A percentile compares a stretch with the other conserved stretches of the same genome.
Conservation (phyloP, 305 asterid genomes). For the Fraxinus sp. region DNA sequence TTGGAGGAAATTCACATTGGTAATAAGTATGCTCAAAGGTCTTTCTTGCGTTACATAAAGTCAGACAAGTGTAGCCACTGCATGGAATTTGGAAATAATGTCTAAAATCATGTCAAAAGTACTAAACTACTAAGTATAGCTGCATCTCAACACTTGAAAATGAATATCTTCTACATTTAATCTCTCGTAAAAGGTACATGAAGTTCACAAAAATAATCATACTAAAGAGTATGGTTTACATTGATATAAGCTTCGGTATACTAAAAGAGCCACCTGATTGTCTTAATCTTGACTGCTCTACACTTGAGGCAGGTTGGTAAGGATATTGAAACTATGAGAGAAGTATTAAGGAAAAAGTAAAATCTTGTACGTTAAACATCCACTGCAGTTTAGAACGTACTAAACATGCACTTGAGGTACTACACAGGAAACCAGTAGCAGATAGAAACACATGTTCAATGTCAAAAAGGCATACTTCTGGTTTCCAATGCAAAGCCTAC, state of each 20-base stretch:
- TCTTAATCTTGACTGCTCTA: neutral
- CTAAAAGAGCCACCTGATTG: neutral
- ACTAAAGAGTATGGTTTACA: neutral
- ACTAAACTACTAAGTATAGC: neutral
- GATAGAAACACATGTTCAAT: neutral
- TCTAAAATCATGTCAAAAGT: neutral
- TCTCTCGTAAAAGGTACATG: neutral
- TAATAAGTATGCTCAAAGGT: neutral
- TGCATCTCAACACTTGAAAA: neutral
- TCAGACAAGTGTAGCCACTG: neutral
- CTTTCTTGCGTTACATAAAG: neutral
- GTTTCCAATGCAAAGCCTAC: conserved; percentile 4
- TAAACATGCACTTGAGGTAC: neutral
- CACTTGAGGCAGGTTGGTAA: neutral
- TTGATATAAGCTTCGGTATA: neutral
- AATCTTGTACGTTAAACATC: neutral
- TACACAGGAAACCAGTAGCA: neutral
- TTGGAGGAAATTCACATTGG: neutral
- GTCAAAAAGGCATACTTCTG: neutral
- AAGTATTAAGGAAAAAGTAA: neutral
- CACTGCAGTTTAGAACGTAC: neutral
- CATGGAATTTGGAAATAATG: neutral
- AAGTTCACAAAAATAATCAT: neutral
- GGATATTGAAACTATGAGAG: neutral
- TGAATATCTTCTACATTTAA: neutral